Evolutionary conservation across 2,329 filamentous ascomycete species (phyloP).

Genomic region (Rhynchosporium secalis): DNA sequence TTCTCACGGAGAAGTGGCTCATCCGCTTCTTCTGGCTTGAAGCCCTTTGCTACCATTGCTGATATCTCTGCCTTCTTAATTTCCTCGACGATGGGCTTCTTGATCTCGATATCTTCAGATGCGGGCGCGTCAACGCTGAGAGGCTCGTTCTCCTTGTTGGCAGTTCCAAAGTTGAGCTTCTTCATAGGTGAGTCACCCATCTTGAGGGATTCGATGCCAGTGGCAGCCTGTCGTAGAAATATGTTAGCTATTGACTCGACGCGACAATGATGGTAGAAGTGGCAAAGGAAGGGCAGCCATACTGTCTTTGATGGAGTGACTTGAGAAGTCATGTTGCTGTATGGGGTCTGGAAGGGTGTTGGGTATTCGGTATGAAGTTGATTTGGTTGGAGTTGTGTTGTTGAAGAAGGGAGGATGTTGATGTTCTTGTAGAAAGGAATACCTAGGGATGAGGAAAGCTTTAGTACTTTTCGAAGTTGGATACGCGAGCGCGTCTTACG

Average conservation of each 20-base stretch:
- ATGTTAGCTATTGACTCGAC: slow-evolving; percentile 37
- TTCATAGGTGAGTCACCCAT: slow-evolving; percentile 86
- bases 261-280: slow-evolving; percentile 39
- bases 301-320: slow-evolving; percentile 75
- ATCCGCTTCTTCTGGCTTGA: slow-evolving; percentile 70
- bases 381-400: slow-evolving; percentile 19
- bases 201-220: slow-evolving; percentile 83
- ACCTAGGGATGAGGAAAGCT: slow-evolving; percentile 7
- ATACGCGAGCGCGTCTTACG: slow-evolving; percentile 6
- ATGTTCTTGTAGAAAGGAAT: slow-evolving; percentile 17
- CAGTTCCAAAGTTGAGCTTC: slow-evolving; percentile 76
- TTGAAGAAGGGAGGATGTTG: slow-evolving; percentile 21
- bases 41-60: slow-evolving; percentile 48
- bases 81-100: slow-evolving; percentile 55
- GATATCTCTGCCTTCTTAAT: slow-evolving; percentile 51
- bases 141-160: slow-evolving; percentile 79
- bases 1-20: slow-evolving; percentile 97
- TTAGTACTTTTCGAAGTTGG: slow-evolving; percentile 5
- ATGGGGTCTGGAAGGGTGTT: slow-evolving; percentile 1
- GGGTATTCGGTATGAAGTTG: slow-evolving; percentile 25
- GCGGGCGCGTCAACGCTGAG: slow-evolving; percentile 52
- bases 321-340: slow-evolving; percentile 67
- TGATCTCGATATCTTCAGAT: slow-evolving; percentile 54
- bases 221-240: slow-evolving; percentile 65
- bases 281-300: slow-evolving; percentile 42